Evolutionary conservation across 176 grass and related monocot genomes (phyloP), one percentile per base, ranked within the genome.

Genomic region (Cenchrus americanus): DNA sequence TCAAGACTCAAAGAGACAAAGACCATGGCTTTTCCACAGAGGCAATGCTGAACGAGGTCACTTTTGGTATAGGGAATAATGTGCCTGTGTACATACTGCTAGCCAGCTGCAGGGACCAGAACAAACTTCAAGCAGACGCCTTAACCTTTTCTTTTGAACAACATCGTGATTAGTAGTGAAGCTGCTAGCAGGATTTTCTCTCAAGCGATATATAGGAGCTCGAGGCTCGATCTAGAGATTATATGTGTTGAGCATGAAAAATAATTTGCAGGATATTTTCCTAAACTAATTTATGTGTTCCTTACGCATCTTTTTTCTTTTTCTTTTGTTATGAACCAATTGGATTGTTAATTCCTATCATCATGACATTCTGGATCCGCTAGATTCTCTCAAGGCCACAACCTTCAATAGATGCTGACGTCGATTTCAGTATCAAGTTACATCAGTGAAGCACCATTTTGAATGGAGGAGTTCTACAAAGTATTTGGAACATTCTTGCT

Each of bases 51-150:
- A 54, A 42, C 27, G 11, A 62, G 75, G 88, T 60, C 26, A 72
- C 88, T 86, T 89, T 89, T 78, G 34, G 61, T 64, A 63, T 46
- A 47, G 42, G 71, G 77, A 89, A 81, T 81, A 43, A 58, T 68
- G 53, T 62, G 60, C 30, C 42, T 77, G 44, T 64, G 55, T 82
- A 82, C 65, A n/a, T 78, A 15, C 34, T 27, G 40, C 23, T 59
- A 3, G 17, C 22, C 10, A 60, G 44, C 22, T 49, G 9, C 10
- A 59, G 66, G 12, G 21, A 18, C 78, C 48, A 37, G 40, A 66
- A 51, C 77, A 79, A 60, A 71, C 80, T 82, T 82, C 40, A 71
- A 21, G 51, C 30, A 60, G 53, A 82, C 32, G 49, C 64, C 64
- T 69, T 26, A 12, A 5, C 50, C 22, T 69, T 55, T 34, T 21